Percentiles rank a stretch among this genome's conserved stretches.
These are phyloP conservation scores for Cyberlindnera galapagoensis DNA, from an alignment of 805 yeast species.

Conservation along the genomic window DNA sequence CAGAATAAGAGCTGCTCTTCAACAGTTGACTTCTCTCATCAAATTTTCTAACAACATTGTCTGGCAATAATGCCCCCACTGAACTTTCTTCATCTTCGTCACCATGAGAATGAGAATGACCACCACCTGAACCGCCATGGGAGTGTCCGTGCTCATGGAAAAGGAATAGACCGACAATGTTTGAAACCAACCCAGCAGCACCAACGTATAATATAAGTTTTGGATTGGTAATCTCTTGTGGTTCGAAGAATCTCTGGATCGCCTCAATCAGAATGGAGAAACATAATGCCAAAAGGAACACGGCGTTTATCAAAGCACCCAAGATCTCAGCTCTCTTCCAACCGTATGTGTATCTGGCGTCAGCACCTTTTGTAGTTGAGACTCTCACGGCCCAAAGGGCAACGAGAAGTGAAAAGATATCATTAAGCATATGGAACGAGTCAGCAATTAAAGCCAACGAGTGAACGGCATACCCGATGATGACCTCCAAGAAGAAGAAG, in stretches of 20 bases:
- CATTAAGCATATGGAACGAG: conserved; percentile 96
- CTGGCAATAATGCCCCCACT: conserved; percentile 36
- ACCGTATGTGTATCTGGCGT: conserved; percentile 89
- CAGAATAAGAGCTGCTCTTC: conserved; percentile 8
- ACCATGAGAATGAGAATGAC: conserved; percentile 29
- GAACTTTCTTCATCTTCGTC: conserved; percentile 18
- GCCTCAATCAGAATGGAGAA: conserved; percentile 91
- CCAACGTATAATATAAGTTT: conserved; percentile 79
- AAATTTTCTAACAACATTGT: conserved; percentile 35
- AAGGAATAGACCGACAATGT: conserved; percentile 73
- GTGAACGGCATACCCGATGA: conserved; percentile 85
- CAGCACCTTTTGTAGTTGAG: conserved; percentile 74
- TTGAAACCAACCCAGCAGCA: conserved; percentile 72
- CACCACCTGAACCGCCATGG: conserved; percentile 35
- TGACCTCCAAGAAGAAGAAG: conserved; percentile 81
- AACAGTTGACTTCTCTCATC: conserved; percentile 17
- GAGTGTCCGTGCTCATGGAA: conserved; percentile 82
- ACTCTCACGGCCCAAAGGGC: conserved; percentile 97
- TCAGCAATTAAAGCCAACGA: conserved; percentile 94
- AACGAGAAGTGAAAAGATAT: conserved; percentile 78
- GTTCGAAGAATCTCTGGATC: conserved; percentile 77
- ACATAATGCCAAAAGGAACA: conserved; percentile 85
- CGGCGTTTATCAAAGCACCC: conserved; percentile 93
- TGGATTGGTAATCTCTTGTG: conserved; percentile 78
- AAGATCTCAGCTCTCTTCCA: conserved; percentile 97